A percentile compares a stretch with the other conserved stretches of the same genome.
phyloP scores from a whole-genome alignment of 2,329 filamentous ascomycete species.

The Pseudopyricularia javanii region DNA sequence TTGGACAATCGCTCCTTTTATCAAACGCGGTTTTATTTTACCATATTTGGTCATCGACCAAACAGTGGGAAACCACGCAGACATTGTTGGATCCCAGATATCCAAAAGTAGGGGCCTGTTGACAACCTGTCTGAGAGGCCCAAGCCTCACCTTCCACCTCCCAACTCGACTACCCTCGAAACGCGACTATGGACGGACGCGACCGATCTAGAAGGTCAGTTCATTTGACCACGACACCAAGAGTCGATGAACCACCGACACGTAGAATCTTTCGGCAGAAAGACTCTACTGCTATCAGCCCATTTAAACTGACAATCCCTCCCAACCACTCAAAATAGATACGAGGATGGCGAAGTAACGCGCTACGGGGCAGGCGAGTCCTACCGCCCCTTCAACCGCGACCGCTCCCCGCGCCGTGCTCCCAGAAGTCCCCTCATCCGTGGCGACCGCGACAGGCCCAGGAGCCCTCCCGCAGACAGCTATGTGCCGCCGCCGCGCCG shows the following conservation, averaged over 20 bases:
- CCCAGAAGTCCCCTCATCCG: slow-evolving; percentile 15
- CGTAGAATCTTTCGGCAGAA: not conserved
- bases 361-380: slow-evolving; percentile 50
- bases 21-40: too few species aligned
- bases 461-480: slow-evolving; percentile 22
- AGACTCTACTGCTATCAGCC: not conserved
- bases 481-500: slow-evolving; percentile 24
- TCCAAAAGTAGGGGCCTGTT: not conserved
- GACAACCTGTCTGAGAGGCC: not conserved
- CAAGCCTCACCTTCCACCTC: not conserved
- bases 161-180: not conserved
- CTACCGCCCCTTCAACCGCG: slow-evolving; percentile 43
- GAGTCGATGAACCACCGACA: not conserved
- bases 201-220: slow-evolving; percentile 3
- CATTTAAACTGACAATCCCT: not conserved
- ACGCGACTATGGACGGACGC: not conserved
- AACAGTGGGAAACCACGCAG: too few species aligned
- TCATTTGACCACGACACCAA: not conserved
- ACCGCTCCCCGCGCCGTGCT: slow-evolving; percentile 25
- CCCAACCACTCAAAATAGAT: slow-evolving; percentile 22
- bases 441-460: slow-evolving; percentile 15
- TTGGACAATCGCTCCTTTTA: too few species aligned
- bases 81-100: not conserved
- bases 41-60: too few species aligned
- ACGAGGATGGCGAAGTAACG: slow-evolving; percentile 49